Evolutionary conservation across 140 eudicot genomes (phyloP), one percentile per base, ranked within the genome.

Genomic region (Senecio squalidus): DNA sequence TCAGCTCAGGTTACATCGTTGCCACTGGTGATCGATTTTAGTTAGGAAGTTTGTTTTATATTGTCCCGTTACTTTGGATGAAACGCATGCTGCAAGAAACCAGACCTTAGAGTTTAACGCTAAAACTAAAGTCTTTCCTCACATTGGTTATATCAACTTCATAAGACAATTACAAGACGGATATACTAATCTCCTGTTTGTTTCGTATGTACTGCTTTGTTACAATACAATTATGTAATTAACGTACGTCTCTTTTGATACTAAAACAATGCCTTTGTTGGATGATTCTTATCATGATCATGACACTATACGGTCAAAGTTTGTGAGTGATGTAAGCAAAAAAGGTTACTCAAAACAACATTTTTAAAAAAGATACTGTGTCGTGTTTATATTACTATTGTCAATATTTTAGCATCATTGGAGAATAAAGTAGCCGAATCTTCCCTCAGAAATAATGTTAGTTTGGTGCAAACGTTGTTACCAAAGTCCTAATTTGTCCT

Each of bases 101-200:
- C 43, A 71, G 31, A 71, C 51, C 76, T 55, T 77, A 28, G 76
- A 53, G 27, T 69, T 22, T 57, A 77, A 70, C 69, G 83, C 29
- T 57, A 70, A 56, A 72, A 16, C 11, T 23, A 2, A n/a, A 51
- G 67, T 22, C 65, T 58, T 22, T 53, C n/a, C n/a, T 6, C 40
- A 56, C 72, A 43, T 71, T 20, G 70, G n/a, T n/a, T n/a, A 46
- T 60, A 47, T 60, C 18, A 55, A 45, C 70, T 48, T 43, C 62
- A 33, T 18, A 41, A 21, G 63, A 67, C 49, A 60, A 21, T 28
- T 31, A 62, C 47, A 55, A 23, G 64, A 72, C 71, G 60, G 59
- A 59, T 49, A 13, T 38, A 27, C 58, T 39, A 48, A n/a, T 34
- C 33, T 61, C 33, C n/a, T 41, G 22, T 56, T 55, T 58, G 60